Evolutionary conservation across 495 filamentous ascomycete genomes (phyloP).

Genomic region (Aspergillus olivimuriae): DNA sequence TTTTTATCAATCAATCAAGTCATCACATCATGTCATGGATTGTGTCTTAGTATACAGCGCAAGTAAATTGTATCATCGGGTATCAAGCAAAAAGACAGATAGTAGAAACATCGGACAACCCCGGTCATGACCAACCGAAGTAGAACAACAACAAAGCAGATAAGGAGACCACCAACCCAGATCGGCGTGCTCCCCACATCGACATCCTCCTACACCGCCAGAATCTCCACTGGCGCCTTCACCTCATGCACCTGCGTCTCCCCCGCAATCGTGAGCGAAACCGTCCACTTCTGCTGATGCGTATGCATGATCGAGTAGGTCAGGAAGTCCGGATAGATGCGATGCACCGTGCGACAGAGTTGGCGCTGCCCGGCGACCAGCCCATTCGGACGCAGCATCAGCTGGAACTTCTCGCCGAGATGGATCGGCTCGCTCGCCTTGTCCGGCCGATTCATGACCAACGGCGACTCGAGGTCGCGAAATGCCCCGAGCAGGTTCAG

Average conservation of each 20-base stretch:
- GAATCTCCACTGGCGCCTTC: neutral
- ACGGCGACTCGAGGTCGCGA: constrained; percentile 2
- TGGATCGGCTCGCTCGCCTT: constrained; percentile 12
- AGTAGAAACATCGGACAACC: too few relatives aligned
- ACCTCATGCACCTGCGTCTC: constrained; percentile 1
- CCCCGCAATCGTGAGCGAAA: constrained; percentile 11
- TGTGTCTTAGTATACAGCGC: too few relatives aligned
- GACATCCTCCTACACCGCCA: too few relatives aligned
- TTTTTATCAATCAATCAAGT: too few relatives aligned
- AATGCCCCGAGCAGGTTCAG: constrained; percentile 8
- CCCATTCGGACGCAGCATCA: constrained; percentile 6
- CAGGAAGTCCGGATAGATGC: constrained; percentile 14
- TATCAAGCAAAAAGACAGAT: too few relatives aligned
- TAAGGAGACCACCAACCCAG: too few relatives aligned
- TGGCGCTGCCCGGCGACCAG: neutral
- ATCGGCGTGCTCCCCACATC: too few relatives aligned
- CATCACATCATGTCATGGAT: too few relatives aligned
- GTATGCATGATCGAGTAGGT: constrained; percentile 14
- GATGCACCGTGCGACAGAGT: neutral
- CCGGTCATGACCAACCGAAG: too few relatives aligned
- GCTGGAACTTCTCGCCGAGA: constrained; percentile 11
- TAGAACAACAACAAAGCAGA: too few relatives aligned
- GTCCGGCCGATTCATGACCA: constrained; percentile 1
- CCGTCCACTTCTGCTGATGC: constrained; percentile 1
- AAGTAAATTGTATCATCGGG: too few relatives aligned